Evolutionary conservation across 2,329 filamentous ascomycete genomes (phyloP), one percentile per base, ranked within the genome.

Genomic region (Neofusicoccum parvum): DNA sequence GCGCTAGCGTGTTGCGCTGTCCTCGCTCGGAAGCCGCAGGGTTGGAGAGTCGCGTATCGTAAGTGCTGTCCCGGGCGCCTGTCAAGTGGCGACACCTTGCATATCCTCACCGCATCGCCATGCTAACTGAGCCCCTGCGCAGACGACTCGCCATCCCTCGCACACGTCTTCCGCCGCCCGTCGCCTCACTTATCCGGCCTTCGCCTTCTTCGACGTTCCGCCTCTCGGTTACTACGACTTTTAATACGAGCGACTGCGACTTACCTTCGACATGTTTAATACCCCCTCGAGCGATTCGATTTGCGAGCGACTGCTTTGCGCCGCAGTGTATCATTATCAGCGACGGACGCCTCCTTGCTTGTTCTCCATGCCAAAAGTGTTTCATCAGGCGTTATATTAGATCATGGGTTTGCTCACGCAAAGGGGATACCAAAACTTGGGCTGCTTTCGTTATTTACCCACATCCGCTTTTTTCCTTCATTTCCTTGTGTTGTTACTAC

Each of bases 401-500:
- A 78, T 70, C 70, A 70, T 74, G 74, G 71, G 69, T 59, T 65
- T 65, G 75, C 75, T 71, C 75, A 76, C 75, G 75, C 75, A 66
- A 62, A 76, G 72, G 56, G 72, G 74, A 78, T 77, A 78, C 72
- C 75, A 78, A 77, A 69, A 78, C 75, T 58, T 41, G 62, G 51
- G 32, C 51, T 56, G 50, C 49, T 56, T 54, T 54, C 51, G 32
- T 37, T 64, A 39, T 64, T 64, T 17, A 45, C 53, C 53, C 53
- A 45, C 53, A 32, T 32, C 17, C 37, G 14, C 6, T 45, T 41
- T 14, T 50, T 17, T 39, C 15, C 23, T 48, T 15, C 27, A 17
- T 51, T 41, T 51, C 11, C 15, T 43, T 20, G 9, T 41, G 11
- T 51, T 62, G 23, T 39, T 23, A 11, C 46, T n/a, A 32, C 46